Base-by-base conservation (phyloP, 352 stramenopile genomes). In the Globisporangium carolinianum region DNA sequence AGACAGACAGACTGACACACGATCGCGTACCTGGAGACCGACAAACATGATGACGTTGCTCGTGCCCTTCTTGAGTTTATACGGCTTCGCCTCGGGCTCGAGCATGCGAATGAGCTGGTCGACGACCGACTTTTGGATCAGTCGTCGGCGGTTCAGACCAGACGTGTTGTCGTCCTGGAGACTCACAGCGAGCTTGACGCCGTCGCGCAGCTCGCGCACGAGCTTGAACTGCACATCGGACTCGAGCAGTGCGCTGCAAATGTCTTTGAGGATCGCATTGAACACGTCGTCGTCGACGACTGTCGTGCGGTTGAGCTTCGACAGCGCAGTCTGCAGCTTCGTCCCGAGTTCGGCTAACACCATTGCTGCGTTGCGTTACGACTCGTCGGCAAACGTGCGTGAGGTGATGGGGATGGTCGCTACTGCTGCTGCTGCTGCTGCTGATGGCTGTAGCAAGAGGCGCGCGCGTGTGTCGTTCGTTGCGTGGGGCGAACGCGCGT, bases 11-110 rank as follows among this genome's bases (percentile, higher is more conserved):
- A 3, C 24, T 3, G 24, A 32, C 8, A 7, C 24, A 24, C 15
- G 15, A 6, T 15, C 4, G 24, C 53, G 45, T 45, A 64, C 57
- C 65, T 85, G 72, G 24, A 91, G 64, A 39, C 88, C 91, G 18
- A 97, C 91, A 75, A 97, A 97, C 89, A 97, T 97, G 63, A 97
- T 80, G 47, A 97, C 89, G 63, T 97, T 97, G 69, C 73, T 89
- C 61, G 92, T 83, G 35, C 84, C 89, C 58, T 96, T 94, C 63
- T 95, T 92, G 65, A 95, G 85, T 72, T 95, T 91, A 74, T 94
- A 96, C 5, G 87, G 81, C 62, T 91, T 73, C 43, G 76, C 72
- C 46, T 96, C 84, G 0, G 79, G 86, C 60, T 95, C 82, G 38
- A 97, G 79, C 86, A 97, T 95, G 51, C 74, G 71, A 46, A 95